Percentiles rank a stretch among this genome's conserved stretches.
Conservation (phyloP, 345 rosid genomes). For the Eucalyptus dawsonii region DNA sequence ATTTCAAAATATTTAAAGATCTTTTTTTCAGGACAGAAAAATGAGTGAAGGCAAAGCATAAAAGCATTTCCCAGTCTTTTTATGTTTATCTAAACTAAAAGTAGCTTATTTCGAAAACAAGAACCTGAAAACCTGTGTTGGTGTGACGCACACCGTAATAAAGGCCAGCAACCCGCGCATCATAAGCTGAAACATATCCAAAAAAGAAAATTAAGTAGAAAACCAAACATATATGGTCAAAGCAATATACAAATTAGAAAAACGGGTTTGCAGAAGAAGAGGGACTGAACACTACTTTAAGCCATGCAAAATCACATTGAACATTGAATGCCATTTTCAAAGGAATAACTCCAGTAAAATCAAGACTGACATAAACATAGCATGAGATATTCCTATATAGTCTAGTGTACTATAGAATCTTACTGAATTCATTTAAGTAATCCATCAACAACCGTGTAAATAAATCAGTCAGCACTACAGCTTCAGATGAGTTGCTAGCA, state of each 20-base stretch:
- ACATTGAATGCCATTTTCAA: background rate
- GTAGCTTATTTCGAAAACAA: background rate
- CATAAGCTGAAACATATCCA: slow-evolving; percentile 52
- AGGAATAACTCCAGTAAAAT: background rate
- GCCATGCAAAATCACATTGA: background rate
- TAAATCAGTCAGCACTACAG: slow-evolving; percentile 52
- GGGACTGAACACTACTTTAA: background rate
- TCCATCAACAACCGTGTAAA: slow-evolving; percentile 71
- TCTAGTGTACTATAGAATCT: background rate
- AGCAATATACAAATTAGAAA: background rate
- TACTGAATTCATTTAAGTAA: slow-evolving; percentile 93
- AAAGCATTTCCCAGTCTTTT: background rate
- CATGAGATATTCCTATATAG: background rate
- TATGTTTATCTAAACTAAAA: background rate
- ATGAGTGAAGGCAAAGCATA: background rate
- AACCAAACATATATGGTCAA: background rate
- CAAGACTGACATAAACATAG: background rate
- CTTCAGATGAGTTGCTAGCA: slow-evolving; percentile 66
- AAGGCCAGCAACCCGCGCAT: slow-evolving; percentile 89
- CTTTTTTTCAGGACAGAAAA: background rate
- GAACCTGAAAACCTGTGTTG: slow-evolving; percentile 70
- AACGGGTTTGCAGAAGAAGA: background rate
- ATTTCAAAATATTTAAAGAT: background rate
- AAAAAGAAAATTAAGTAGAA: background rate
- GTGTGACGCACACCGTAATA: slow-evolving; percentile 35